Base-by-base conservation (phyloP, 73 alveolate species). In the Blepharisma stoltei region DNA sequence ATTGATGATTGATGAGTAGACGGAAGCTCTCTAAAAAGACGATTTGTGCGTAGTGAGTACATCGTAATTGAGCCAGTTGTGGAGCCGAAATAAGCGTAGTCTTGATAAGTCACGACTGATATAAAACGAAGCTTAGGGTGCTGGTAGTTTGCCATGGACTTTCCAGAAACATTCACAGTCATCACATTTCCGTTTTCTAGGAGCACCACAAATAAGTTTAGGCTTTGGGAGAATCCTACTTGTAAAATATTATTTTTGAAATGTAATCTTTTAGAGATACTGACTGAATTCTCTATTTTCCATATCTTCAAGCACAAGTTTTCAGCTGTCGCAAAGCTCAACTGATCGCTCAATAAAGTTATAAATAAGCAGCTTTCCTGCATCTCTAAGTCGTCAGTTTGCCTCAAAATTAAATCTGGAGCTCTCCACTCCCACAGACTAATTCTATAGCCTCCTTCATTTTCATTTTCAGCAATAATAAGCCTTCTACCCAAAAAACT, bases 401-500 rank as follows among this genome's bases (percentile, higher is more conserved):
- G 73, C 23, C 46, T 60, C 45, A 60, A 9, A 14, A 14, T n/a
- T 20, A 60, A 25, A 25, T 14, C 11, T 8, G 14, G 14, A 11
- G 14, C 73, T 18, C 18, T 18, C 18, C 48, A 18, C 18, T 60
- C 73, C 73, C 73, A 60, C 2, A 60, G 14, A 60, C 49, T 20
- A 18, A 25, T 25, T 2, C 73, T 14, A 25, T 60, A 60, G 23
- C 73, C 73, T 60, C 73, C 73, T 20, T 60, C 73, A 25, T n/a
- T 25, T 25, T 60, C 73, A 18, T 8, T 25, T 25, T 60, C 73
- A 25, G 18, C 14, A 25, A 60, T 60, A 25, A 60, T n/a, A 9
- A 60, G n/a, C 23, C 23, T 60, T 60, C 45, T 60, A 0, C 23
- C 46, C 18, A 38, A 20, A 60, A 60, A 60, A 25, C 48, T 18